Evolutionary conservation across 257 asterid species (phyloP).

Genomic region (Capsicum rhomboideum): DNA sequence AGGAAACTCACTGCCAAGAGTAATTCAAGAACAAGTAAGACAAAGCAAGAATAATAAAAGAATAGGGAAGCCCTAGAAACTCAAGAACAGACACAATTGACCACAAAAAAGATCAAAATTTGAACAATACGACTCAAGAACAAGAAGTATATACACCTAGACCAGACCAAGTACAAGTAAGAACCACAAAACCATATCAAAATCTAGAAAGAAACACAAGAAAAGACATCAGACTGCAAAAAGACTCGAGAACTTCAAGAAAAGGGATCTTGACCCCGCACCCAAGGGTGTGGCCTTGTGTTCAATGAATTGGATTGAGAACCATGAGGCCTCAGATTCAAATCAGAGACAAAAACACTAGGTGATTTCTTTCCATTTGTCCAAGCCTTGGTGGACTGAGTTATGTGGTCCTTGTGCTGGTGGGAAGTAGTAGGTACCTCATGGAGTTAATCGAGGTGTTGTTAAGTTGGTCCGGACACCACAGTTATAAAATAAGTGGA

Average conservation of each 20-base stretch:
- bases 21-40: background rate
- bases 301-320: no score
- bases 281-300: no score
- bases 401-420: no score
- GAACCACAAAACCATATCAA: background rate
- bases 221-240: background rate
- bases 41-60: background rate
- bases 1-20: background rate
- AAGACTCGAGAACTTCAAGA: background rate
- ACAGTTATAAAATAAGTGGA: no score
- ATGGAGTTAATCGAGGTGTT: no score
- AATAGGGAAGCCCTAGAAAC: background rate
- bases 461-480: no score
- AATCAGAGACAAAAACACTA: no score
- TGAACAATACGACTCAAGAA: background rate
- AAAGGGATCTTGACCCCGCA: background rate
- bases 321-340: no score
- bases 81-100: background rate
- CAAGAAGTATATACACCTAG: background rate
- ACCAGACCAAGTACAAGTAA: background rate
- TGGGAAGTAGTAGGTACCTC: no score
- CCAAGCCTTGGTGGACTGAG: no score
- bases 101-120: background rate
- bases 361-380: no score
- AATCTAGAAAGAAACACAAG: background rate